Conservation (phyloP, 2,329 filamentous ascomycete species). For the Colletotrichum tropicale region DNA sequence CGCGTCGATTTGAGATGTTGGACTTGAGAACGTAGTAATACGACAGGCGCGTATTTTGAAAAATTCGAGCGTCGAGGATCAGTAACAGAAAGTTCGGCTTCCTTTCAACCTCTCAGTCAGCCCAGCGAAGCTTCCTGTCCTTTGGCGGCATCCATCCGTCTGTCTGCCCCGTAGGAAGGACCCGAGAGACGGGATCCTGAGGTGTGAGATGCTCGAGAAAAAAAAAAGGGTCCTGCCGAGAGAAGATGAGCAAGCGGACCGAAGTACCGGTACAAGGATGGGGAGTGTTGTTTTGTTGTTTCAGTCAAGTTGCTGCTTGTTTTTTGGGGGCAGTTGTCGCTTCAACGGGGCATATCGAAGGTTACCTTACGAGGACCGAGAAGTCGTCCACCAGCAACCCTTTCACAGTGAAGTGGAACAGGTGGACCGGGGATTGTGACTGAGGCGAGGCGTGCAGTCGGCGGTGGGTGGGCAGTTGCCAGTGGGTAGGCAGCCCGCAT, state of each 20-base stretch:
- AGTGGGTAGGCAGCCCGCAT: not conserved
- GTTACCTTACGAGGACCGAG: not conserved
- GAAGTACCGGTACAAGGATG: conserved; percentile 8
- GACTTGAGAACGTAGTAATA: not conserved
- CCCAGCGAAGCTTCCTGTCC: not conserved
- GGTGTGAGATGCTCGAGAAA: not conserved
- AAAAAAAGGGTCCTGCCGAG: not conserved
- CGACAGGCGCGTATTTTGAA: not conserved
- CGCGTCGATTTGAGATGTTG: not conserved
- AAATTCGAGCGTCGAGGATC: not conserved
- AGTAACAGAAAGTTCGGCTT: not conserved
- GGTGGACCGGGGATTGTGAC: not conserved
- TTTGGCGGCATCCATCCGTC: not conserved
- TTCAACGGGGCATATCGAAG: not conserved
- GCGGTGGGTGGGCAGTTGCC: not conserved
- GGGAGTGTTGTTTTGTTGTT: not conserved
- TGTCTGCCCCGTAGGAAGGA: not conserved
- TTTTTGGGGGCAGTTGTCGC: not conserved
- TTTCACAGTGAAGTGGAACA: not conserved
- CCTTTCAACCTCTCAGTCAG: not conserved
- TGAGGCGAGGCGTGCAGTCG: not conserved
- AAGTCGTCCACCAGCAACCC: not conserved
- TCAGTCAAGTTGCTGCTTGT: not conserved
- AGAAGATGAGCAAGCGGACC: not conserved
- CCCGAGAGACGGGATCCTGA: not conserved